phyloP scores from a whole-genome alignment of 371 early-diverging fungal species.

The Sporodiniella umbellata region DNA sequence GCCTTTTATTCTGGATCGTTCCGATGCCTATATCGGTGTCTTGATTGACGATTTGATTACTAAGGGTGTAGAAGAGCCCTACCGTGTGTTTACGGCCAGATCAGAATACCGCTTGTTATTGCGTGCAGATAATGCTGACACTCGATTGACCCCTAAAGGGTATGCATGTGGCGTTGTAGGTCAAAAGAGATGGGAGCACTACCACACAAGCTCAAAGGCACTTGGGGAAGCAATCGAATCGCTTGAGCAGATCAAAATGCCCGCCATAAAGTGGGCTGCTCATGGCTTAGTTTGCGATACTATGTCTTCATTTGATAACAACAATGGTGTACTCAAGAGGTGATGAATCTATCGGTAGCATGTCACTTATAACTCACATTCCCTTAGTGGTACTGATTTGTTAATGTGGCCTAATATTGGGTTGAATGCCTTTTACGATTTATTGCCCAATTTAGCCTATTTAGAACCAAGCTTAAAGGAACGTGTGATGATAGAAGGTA shows the following conservation, averaged over 20 bases:
- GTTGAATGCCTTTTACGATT: constrained; percentile 39
- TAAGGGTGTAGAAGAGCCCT: constrained; percentile 84
- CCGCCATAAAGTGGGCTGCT: constrained; percentile 54
- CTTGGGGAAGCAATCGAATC: constrained; percentile 37
- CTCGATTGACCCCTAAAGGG: constrained; percentile 67
- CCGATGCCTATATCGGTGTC: constrained; percentile 85
- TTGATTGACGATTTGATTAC: constrained; percentile 83
- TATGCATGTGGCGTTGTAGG: constrained; percentile 53
- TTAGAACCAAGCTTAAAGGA: constrained; percentile 39
- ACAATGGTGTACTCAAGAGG: constrained; percentile 20
- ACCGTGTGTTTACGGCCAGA: constrained; percentile 82
- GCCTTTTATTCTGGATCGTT: constrained; percentile 70
- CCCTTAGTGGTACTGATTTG: constrained; percentile 59
- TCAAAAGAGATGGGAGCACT: constrained; percentile 45
- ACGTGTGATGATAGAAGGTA: constrained; percentile 57
- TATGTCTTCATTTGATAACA: constrained; percentile 1
- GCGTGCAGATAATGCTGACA: constrained; percentile 82
- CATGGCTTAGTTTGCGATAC: constrained; percentile 28
- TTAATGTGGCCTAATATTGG: constrained; percentile 46
- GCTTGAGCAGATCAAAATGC: constrained; percentile 37
- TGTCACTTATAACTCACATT: too few species aligned
- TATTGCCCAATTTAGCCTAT: constrained; percentile 45
- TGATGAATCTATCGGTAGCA: too few species aligned
- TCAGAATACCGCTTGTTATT: constrained; percentile 79
- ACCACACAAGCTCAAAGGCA: constrained; percentile 26